Evolutionary conservation across 2,329 filamentous ascomycete genomes (phyloP), one percentile per base, ranked within the genome.

Genomic region (Colletotrichum brevisporum): DNA sequence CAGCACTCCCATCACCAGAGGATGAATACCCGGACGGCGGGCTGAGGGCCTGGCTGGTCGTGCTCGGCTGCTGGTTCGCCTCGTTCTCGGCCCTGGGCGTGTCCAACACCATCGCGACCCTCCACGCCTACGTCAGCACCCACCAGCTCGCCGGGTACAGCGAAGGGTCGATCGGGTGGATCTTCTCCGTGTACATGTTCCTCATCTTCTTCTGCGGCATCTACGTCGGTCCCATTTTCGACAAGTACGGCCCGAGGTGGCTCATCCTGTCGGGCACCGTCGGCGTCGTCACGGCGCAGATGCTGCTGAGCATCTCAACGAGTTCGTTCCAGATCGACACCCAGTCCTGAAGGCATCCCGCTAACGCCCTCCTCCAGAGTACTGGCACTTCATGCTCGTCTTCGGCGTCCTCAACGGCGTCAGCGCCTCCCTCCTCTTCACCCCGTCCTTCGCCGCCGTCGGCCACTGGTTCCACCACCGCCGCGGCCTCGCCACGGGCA

Each of bases 181-280:
- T 97, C 68, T 96, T 96, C 75, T 92, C 92, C 61, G 82, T 96
- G 59, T 96, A 94, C 76, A 89, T 92, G 15, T 96, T 96, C 74
- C 82, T 97, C n/a, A 88, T 91, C 63, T 97, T 97, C 80, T 92
- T 95, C 76, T 90, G 93, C 59, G 94, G 94, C 27, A 87, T 97
- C 26, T 94, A 96, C 73, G 90, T 96, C 55, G 95, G 95, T 0
- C 94, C 95, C 0, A 82, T 97, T 18, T 97, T 97, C 76, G 95
- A 98, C 80, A 91, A 91, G 75, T 91, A 94, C 74, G 95, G 95
- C 0, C 94, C 95, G 0, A 85, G 88, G 15, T 87, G 89, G 80
- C 85, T 97, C 26, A 83, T 97, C n/a, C 74, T 91, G 0, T 82
- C 84, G 0, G 95, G 94, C 1, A 91, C 89, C 39, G 75, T 91